A percentile compares a stretch with the other conserved stretches of the same genome.
Evolutionary conservation across 164 flowering plant species (phyloP).

Genomic region (Tetrastigma voinierianum): DNA sequence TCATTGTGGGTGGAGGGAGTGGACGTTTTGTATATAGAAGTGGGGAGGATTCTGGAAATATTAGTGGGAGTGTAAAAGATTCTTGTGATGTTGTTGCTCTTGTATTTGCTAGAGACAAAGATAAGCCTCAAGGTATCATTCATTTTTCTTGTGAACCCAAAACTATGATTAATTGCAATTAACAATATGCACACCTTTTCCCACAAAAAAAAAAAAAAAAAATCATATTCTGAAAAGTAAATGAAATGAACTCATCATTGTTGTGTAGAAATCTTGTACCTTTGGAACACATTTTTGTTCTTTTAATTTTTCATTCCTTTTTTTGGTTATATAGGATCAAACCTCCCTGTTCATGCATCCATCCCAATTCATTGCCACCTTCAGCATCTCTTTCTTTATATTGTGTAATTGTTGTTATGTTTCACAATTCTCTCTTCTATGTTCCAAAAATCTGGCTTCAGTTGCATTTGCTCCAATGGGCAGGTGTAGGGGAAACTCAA

Average conservation of each 20-base stretch:
- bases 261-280: too few relatives aligned
- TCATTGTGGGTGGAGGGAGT: conserved; percentile 54
- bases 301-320: too few relatives aligned
- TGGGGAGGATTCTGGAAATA: conserved; percentile 18
- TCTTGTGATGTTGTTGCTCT: conserved; percentile 50
- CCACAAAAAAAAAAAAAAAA: neutral
- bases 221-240: too few relatives aligned
- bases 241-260: too few relatives aligned
- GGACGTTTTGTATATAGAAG: conserved; percentile 36
- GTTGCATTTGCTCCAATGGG: conserved; percentile 3
- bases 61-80: conserved; percentile 3
- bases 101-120: conserved; percentile 57
- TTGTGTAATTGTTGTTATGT: neutral
- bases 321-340: too few relatives aligned
- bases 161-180: neutral
- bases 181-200: neutral
- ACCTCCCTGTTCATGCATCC: too few relatives aligned
- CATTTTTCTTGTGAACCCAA: neutral
- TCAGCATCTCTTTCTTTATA: too few relatives aligned
- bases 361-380: too few relatives aligned
- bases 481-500: conserved; percentile 57
- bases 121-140: conserved; percentile 41
- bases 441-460: neutral
- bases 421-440: neutral
- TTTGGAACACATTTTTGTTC: too few relatives aligned